Evolutionary conservation across 2,329 filamentous ascomycete genomes (phyloP), one percentile per base, ranked within the genome.

Genomic region (Apiospora arundinis): DNA sequence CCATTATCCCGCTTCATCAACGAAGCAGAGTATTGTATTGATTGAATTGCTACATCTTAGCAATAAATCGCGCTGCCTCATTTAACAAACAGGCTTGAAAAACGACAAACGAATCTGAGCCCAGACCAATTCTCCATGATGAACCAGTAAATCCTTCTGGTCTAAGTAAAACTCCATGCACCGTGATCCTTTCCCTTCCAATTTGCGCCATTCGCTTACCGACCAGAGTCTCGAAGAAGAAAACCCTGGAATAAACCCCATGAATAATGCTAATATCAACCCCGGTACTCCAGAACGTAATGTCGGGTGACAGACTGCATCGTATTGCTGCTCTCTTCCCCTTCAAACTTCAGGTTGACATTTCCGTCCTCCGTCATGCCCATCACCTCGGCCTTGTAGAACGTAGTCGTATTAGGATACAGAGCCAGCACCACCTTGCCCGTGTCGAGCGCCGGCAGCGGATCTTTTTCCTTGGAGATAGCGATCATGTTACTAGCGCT

Each of bases 371-470:
- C 83, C 70, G 91, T 85, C 85, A 89, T 91, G 46, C 91, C 91
- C 82, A 93, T 92, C 11, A 95, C 93, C 75, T 95, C 92, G 1
- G 93, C 93, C 79, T 93, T 91, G 80, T 96, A 96, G 77, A 96
- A 95, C 0, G 93, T 95, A 0, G 93, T 95, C 0, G 93, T 95
- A 76, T 94, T 91, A 0, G 93, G 93, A 77, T 96, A 96, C 71
- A 94, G 84, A 0, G 93, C 93, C 71, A 95, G 84, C 11, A 95
- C 93, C 65, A 90, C 89, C 78, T 92, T 93, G 63, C 92, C 92
- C 49, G 88, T 82, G 46, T 92, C 89, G 71, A 92, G 88, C 52
- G 92, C 86, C 4, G 87, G 82, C 21, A 92, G 83, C 82, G 89
- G 73, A 81, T 84, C 74, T 79, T 84, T 79, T 74, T 85, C 77